Evolutionary conservation across 495 filamentous ascomycete species (phyloP), one percentile per base, ranked within the genome.

Genomic region (Thozetella sp.): DNA sequence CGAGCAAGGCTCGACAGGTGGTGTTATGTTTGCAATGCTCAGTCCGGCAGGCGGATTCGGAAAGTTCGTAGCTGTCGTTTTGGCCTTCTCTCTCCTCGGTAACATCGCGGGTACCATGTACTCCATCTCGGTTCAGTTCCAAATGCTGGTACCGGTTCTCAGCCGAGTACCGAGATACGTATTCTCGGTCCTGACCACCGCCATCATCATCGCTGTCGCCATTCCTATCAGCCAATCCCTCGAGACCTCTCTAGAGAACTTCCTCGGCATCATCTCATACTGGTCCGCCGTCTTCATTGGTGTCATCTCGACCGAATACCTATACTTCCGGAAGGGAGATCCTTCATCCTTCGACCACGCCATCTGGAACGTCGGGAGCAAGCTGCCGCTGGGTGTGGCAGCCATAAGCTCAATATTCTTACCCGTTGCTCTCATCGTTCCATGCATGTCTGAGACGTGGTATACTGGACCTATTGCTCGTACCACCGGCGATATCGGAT

Each of bases 401-500:
- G 77, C 75, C 40, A 34, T 63, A 9, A 54, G 30, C 3, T 60
- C 63, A 1, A 55, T 57, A 9, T 15, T 66, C 22, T 63, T 70
- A 56, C 64, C 53, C 53, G 72, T 64, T 17, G 68, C 56, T 1
- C 51, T 71, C 3, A 70, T 79, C 34, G 67, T 79, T 2, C 75
- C 72, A 1, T 71, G 72, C 19, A 80, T 80, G 70, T 68, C 56
- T n/a, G 72, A 77, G 65, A 72, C 65, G 10, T 80, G 77, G 76
- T 80, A 72, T 58, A 69, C 69, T 1, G 77, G 77, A 0, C 74
- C 76, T 1, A 71, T 80, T 58, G 76, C 75, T 1, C 59, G 70
- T 66, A 68, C 63, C 17, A 77, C 76, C 19, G 77, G 79, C 10
- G 79, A 81, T 66, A 70, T 81, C 58, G 79, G 77, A 1, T 79